A percentile compares a stretch with the other conserved stretches of the same genome.
Conservation (phyloP, 345 rosid genomes). For the Gossypioides kirkii region DNA sequence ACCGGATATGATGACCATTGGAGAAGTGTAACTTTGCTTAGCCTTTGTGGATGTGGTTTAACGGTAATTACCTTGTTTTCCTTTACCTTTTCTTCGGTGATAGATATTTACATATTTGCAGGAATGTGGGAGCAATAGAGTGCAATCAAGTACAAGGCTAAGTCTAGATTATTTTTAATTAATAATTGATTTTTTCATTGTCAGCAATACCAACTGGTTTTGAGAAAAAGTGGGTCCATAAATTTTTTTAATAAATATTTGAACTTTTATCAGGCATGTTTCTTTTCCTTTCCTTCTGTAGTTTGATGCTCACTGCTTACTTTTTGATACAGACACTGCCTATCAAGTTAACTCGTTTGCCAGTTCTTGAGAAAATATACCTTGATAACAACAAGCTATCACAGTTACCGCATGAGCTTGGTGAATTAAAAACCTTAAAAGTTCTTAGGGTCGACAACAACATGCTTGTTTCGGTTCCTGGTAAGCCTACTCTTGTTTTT, state of each 20-base stretch:
- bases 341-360: conserved; percentile 69
- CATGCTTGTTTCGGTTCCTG: conserved; percentile 82
- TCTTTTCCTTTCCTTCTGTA: not conserved
- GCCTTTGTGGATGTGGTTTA: conserved; percentile 65
- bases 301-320: not conserved
- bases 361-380: conserved; percentile 79
- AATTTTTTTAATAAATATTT: not conserved
- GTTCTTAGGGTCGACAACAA: conserved; percentile 80
- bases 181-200: not conserved
- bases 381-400: conserved; percentile 79
- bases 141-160: not conserved
- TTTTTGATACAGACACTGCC: conserved; percentile 61
- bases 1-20: conserved; percentile 65
- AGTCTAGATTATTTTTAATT: not conserved
- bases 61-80: conserved; percentile 31
- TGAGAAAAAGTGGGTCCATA: not conserved
- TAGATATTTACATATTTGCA: too few species aligned
- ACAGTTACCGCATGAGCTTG: conserved; percentile 86
- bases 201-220: not conserved
- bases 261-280: not conserved
- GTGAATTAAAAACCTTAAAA: conserved; percentile 63
- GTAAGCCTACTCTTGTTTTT: conserved; percentile 39
- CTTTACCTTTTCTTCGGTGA: too few species aligned
- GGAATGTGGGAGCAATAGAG: too few species aligned
- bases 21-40: conserved; percentile 64